Evolutionary conservation across 169 alveolate species (phyloP), one percentile per base, ranked within the genome.

Genomic region (Plasmodium chabaudi): DNA sequence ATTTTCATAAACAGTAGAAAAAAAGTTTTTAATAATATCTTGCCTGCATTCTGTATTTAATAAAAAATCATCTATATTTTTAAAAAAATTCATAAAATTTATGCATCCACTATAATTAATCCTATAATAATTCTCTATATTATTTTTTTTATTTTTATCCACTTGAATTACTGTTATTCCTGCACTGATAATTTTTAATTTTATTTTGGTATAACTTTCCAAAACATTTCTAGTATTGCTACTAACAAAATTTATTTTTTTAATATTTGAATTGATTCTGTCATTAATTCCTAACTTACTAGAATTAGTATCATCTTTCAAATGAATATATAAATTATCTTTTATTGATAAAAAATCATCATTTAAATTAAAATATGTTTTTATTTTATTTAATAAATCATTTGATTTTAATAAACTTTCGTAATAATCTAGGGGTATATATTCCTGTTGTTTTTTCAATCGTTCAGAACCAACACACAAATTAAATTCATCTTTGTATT

Each of bases 31-130:
- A 49, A 86, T 70, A 70, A 65, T 86, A 1, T 60, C 56, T 15
- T 86, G 44, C 64, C 91, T 55, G 42, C 61, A 86, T 12, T 15
- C 59, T 72, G 10, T 68, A 44, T 70, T 55, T 64, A 69, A 63
- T 53, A 86, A 70, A 65, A 86, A 86, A 15, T 59, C 42, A 53
- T 86, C 87, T 15, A 86, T 73, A 9, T 86, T 75, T 23, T 86
- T 69, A 86, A 86, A 86, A 51, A 57, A 86, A 12, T 86, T 73
- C 61, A 86, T 27, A 63, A 86, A 86, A 53, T 86, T 86, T 12
- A 86, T 19, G n/a, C 91, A 86, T 10, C 91, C 91, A 70, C 91
- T 86, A 53, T 86, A 86, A 63, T 86, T 86, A 47, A 86, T 86
- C 60, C 91, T 44, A 47, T 82, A 82, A 70, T 86, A 86, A 63